Evolutionary conservation across 306 rosid species (phyloP), one percentile per base, ranked within the genome.

Genomic region (Vigna radiata): DNA sequence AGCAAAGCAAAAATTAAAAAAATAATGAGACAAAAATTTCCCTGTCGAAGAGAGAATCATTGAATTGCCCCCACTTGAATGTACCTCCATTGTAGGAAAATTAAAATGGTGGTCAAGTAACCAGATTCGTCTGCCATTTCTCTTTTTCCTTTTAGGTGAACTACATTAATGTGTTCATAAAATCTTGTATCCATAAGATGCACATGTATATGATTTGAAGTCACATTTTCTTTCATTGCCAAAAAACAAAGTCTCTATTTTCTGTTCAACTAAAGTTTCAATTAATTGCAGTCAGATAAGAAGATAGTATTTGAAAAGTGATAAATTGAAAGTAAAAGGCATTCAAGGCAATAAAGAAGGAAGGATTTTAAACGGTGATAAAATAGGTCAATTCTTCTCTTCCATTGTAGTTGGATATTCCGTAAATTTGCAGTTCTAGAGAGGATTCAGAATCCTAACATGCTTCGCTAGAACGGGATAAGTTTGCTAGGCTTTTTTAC

Each of bases 1-100:
- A 79, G 77, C 65, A 46, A 49, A 61, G 75, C 81, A 83, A 39
- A 67, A 59, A 52, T 73, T 83, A 58, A 78, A 65, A 50, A 68
- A 46, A 18, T 73, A 73, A 49, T 7, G 4, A 41, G 73, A 75
- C 71, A 61, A 78, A 72, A 49, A 23, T 73, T 59, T 78, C 77
- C 62, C 41, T 50, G n/a, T 66, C 74, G 8, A 29, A 5, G 12
- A 73, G 25, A 25, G 64, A 73, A 78, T 78, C 55, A 72, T 65
- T 82, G 59, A 67, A 49, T 52, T 70, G 46, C 84, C 76, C 75
- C 75, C 50, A 43, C 78, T 62, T 60, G 76, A 63, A 58, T 75
- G 64, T 72, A 67, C 27, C 16, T 39, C 13, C 41, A 52, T 52
- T 2, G 21, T 39, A 21, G 39, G 12, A 31, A 15, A 55, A 39